Evolutionary conservation across 2,329 filamentous ascomycete genomes (phyloP), one percentile per base, ranked within the genome.

Genomic region (Alternaria conjuncta): DNA sequence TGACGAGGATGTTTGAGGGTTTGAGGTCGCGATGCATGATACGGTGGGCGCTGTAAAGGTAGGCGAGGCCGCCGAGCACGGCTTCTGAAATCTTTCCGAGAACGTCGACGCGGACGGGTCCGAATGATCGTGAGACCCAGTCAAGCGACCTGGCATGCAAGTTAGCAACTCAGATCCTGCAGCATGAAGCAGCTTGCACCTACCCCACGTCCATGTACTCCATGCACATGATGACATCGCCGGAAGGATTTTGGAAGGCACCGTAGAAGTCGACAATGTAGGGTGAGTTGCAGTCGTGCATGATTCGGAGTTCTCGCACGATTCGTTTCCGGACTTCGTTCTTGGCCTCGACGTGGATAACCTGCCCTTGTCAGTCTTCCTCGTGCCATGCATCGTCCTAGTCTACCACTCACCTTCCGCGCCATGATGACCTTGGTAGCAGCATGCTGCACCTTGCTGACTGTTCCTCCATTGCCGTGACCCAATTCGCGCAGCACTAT

Each of bases 1-100:
- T 98, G 76, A 98, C 92, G 25, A 99, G 86, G 62, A 99, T 94
- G 79, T 99, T 99, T 47, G 96, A 98, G 1, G 96, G 96, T 78
- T 99, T 99, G 83, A 99, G 96, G 79, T 99, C 96, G 81, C 96
- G 90, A 80, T 99, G 96, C 94, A 99, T 98, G 79, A 99, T 99
- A 76, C 96, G 93, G 79, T 98, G 94, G 71, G 93, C 92, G 71
- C 91, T 90, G 83, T 98, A 99, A 53, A 99, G 90, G 78, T 99
- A 99, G 32, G 94, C 94, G 63, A 99, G 86, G 12, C 96, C 96
- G 53, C 93, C 95, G 5, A 99, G 87, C 6, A 97, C 95, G 5
- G 95, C 94, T 83, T 97, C 96, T 58, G 96, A 94, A 73, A 99
- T 98, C 83, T 99, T 99, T 64, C 96, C 96, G 6, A 99, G 86